Evolutionary conservation across 2,329 filamentous ascomycete species (phyloP), one percentile per base, ranked within the genome.

Genomic region (Didymosphaeria variabile): DNA sequence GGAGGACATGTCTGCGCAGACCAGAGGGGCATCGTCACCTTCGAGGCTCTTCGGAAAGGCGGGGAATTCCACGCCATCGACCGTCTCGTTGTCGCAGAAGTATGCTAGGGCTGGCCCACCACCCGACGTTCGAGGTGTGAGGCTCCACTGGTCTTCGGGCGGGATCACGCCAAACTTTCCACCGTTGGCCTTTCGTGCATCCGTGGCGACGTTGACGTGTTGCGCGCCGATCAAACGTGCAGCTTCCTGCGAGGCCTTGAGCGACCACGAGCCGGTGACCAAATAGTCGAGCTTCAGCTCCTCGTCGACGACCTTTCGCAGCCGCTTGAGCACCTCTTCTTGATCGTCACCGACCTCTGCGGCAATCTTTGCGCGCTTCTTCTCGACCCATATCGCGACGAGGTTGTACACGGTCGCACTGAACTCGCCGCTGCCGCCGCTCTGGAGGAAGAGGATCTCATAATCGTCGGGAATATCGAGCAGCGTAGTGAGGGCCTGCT

Each of bases 31-130:
- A 54, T 89, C 85, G 9, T 88, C 88, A 53, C 88, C 86, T 52
- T 87, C 85, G 26, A 96, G 83, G 8, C 79, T 77, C 65, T 89
- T 81, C 26, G 94, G 94, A 73, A 91, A 90, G 3, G 71, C 79
- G 6, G 90, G 92, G 69, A 96, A 97, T 75, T 98, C 94, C 19
- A 98, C 93, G 36, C 94, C 94, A 72, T 97, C 93, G 6, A 96
- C 92, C 0, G 93, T 97, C 83, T 98, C 94, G 71, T 98, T 98
- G 78, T 94, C 91, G 78, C 94, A 97, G 77, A 88, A 94, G 80
- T 97, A 98, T 1, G 94, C 90, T 71, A 97, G 84, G 0, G 93
- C 83, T 87, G 63, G 79, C 32, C 79, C 82, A 58, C 80, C 79
- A 31, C 79, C 79, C 40, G 87, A 83, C 67, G 87, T 83, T 44